Conservation (phyloP, 2,329 filamentous ascomycete species). For the Alternaria rosae region DNA sequence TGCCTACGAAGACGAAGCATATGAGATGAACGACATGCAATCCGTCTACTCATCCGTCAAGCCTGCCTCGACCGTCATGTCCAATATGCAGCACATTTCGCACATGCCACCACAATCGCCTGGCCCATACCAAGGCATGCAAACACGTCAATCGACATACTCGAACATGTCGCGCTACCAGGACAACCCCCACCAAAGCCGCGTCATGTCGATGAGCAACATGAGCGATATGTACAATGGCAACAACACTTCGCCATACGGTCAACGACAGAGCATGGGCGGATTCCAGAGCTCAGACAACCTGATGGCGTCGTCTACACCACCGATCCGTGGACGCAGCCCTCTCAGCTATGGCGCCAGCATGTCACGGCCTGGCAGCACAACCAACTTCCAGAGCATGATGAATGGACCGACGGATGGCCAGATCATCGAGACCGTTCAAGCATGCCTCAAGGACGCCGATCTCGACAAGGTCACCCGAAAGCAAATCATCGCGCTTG, state of each 20-base stretch:
- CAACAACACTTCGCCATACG: constrained; percentile 46
- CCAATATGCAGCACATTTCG: constrained; percentile 75
- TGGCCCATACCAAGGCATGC: constrained; percentile 70
- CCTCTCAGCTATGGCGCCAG: constrained; percentile 57
- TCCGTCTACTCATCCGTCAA: constrained; percentile 94
- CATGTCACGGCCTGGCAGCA: constrained; percentile 61
- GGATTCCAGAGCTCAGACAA: constrained; percentile 54
- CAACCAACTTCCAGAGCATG: constrained; percentile 65
- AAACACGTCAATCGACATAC: constrained; percentile 74
- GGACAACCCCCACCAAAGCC: constrained; percentile 64
- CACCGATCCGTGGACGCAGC: constrained; percentile 54
- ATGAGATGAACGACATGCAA: constrained; percentile 98
- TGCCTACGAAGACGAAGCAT: constrained; percentile 75
- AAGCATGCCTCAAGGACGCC: constrained; percentile 81
- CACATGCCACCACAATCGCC: constrained; percentile 84
- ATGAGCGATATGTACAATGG: constrained; percentile 54
- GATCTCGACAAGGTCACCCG: constrained; percentile 98
- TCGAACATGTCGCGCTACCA: constrained; percentile 70
- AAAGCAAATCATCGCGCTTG: constrained; percentile 86
- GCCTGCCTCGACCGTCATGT: constrained; percentile 83
- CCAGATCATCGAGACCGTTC: constrained; percentile 84
- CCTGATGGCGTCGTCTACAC: constrained; percentile 48
- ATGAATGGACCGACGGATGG: constrained; percentile 75
- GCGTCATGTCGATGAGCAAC: constrained; percentile 68
- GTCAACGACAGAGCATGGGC: constrained; percentile 50